Percentiles rank a stretch among this genome's conserved stretches.
These are phyloP conservation scores for Chaetomiaceae sp. DNA, from an alignment of 2,329 filamentous ascomycete genomes.

Conservation along the genomic window DNA sequence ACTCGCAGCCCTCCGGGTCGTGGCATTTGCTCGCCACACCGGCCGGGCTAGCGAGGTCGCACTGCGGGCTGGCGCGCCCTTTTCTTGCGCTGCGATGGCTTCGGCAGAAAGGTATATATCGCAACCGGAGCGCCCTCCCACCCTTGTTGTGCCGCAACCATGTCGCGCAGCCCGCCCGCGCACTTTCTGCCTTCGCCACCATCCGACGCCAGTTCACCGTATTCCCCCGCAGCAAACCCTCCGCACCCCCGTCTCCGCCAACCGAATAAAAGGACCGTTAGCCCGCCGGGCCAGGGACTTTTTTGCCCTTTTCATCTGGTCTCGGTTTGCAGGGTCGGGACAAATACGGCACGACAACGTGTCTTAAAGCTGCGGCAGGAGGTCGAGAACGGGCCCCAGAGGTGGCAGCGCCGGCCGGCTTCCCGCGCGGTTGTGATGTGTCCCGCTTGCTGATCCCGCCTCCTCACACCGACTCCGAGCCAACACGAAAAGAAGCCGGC, in stretches of 20 bases:
- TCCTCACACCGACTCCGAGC: no score
- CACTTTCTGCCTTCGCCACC: conserved; percentile 15
- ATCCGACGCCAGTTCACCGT: conserved; percentile 13
- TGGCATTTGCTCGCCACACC: no score
- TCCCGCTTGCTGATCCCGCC: no score
- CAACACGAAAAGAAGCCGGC: no score
- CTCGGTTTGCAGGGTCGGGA: no score
- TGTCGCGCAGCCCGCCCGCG: not conserved
- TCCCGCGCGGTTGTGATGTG: no score
- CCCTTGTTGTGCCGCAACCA: not conserved
- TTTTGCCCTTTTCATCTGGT: no score
- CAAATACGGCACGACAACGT: no score
- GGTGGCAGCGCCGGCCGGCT: no score
- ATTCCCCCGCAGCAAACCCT: conserved; percentile 18
- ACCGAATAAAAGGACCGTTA: not conserved
- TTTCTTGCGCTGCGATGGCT: conserved; percentile 1
- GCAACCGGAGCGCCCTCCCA: conserved; percentile 6
- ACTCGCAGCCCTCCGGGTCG: no score
- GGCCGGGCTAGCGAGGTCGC: conserved; percentile 7
- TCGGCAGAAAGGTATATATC: conserved; percentile 6
- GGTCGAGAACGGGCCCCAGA: no score
- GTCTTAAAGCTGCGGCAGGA: no score
- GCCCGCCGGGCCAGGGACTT: not conserved
- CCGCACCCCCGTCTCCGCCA: conserved; percentile 4
- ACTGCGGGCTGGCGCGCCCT: not conserved